A percentile compares a stretch with the other conserved stretches of the same genome.
Evolutionary conservation across 208 protist genomes (phyloP).

Genomic region (Trypanosomatidae sp.): DNA sequence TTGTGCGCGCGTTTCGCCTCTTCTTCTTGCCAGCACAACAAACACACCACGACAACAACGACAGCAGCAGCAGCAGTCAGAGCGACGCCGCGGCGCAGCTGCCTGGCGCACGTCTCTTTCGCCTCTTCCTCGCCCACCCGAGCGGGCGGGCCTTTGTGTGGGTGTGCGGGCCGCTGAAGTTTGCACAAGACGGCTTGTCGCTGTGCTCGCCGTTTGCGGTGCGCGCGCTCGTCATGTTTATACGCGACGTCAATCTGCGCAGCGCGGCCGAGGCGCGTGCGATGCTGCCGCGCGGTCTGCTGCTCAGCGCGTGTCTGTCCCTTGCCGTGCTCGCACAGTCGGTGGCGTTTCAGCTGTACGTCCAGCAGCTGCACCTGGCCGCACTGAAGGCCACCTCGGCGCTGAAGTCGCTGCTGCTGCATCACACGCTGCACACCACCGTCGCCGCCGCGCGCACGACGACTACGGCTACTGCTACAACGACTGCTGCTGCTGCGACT

Average conservation of each 20-base stretch:
- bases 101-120: conserved; percentile 21
- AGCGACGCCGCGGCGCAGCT: background rate
- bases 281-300: conserved; percentile 19
- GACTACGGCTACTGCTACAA: background rate
- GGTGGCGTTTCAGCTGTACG: conserved; percentile 53
- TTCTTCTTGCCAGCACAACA: conserved; percentile 34
- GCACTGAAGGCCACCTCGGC: conserved; percentile 33
- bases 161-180: conserved; percentile 46
- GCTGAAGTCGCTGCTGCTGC: conserved; percentile 44
- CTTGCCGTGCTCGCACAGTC: conserved; percentile 27
- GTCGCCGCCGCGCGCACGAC: conserved; percentile 12
- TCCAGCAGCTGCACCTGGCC: conserved; percentile 40
- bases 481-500: background rate
- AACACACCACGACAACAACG: no score
- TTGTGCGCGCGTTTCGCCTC: conserved; percentile 14
- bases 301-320: conserved; percentile 27
- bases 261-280: background rate
- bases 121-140: conserved; percentile 41
- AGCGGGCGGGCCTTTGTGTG: conserved; percentile 43
- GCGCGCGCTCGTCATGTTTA: conserved; percentile 28
- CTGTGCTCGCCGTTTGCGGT: conserved; percentile 28
- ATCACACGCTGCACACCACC: conserved; percentile 24
- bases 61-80: no score
- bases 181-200: conserved; percentile 31
- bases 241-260: conserved; percentile 20